phyloP scores from a whole-genome alignment of 306 rosid species.

The Fagus crenata region DNA sequence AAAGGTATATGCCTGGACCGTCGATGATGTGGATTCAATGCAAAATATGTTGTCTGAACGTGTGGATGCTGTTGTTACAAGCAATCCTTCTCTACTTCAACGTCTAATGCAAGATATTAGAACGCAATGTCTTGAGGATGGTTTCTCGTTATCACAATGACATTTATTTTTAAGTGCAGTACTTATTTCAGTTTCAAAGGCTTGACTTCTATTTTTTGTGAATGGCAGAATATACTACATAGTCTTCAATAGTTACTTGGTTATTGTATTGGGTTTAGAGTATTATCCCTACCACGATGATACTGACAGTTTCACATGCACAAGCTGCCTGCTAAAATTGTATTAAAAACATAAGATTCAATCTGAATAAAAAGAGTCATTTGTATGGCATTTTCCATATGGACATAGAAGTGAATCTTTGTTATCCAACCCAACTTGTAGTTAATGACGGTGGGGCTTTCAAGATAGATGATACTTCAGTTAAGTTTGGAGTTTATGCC shows the following conservation, averaged over 20 bases:
- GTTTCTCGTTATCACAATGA: constrained; percentile 54
- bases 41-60: constrained; percentile 57
- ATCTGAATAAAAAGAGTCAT: too few relatives aligned
- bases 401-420: too few relatives aligned
- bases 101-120: constrained; percentile 66
- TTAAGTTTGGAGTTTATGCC: too few relatives aligned
- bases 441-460: background rate
- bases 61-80: constrained; percentile 80
- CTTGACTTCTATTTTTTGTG: constrained; percentile 10
- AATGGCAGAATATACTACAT: constrained; percentile 1
- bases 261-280: background rate
- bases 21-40: constrained; percentile 76
- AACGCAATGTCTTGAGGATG: constrained; percentile 74
- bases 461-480: too few relatives aligned
- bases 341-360: too few relatives aligned
- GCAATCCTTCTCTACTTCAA: constrained; percentile 73
- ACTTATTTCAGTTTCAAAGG: background rate
- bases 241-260: background rate
- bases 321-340: background rate
- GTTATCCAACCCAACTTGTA: background rate
- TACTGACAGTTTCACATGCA: background rate
- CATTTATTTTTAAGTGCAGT: constrained; percentile 3
- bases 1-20: constrained; percentile 90
- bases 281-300: background rate
- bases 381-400: too few relatives aligned